Evolutionary conservation across 768 basidiomycete species (phyloP), one percentile per base, ranked within the genome.

Genomic region (Mycena pura): DNA sequence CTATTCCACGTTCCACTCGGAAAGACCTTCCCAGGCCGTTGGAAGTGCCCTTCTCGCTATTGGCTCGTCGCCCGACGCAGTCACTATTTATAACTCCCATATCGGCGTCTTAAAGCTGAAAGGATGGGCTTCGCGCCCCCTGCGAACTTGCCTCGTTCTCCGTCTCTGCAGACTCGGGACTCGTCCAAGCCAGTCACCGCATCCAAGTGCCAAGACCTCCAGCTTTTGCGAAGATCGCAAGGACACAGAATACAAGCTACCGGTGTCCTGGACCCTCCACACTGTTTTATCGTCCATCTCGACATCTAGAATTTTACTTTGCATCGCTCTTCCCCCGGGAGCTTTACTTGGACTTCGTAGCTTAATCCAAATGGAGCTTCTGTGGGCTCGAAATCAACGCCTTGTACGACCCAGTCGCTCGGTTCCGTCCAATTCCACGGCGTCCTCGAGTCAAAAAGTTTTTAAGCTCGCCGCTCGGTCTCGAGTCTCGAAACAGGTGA

Each of bases 401-500:
- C 32, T 56, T 51, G 13, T 27, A 25, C 28, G 34, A 45, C 48
- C 62, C 57, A 49, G 44, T 64, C 62, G 44, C 36, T 65, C 59
- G 63, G 63, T 34, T 57, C 59, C 57, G 57, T 50, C 50, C 40
- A 44, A 27, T 1, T 5, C n/a, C 24, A 36, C 34, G 24, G 34
- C 22, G 24, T 52, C 6, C 22, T 47, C n/a, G 7, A 15, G 3
- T 47, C 51, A 54, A 59, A 59, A 9, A 43, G 11, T 45, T 41
- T 53, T 54, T 58, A 63, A 59, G 62, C 62, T 45, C 39, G 31
- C 28, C n/a, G 13, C 29, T 34, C 52, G 60, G 15, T 54, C 21
- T 63, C 62, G 57, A 59, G 49, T 50, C 56, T 57, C 53, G 50
- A 59, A 58, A 51, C 14, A 34, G 61, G 17, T 14, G 25, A 45